Evolutionary conservation across 139 green algal species (phyloP), one percentile per base, ranked within the genome.

Genomic region (Mesotaenium endlicherianum): DNA sequence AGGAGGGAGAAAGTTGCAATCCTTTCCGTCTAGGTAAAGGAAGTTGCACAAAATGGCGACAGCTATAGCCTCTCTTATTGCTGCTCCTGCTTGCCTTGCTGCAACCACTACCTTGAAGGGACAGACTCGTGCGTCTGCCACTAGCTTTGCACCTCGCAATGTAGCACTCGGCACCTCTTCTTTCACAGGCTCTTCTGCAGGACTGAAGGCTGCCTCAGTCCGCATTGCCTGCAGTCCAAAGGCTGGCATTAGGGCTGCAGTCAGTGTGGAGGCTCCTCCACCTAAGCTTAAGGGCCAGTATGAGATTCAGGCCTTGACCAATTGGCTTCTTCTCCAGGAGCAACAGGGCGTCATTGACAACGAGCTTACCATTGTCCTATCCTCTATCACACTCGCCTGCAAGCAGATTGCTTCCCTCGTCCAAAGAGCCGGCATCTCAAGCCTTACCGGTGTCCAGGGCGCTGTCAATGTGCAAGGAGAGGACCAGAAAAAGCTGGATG

Each of bases 401-500:
- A 99, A 99, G 92, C 96, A 99, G 90, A 99, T 99, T 74, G 90
- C 93, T 2, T 95, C 91, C 70, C 90, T 98, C 39, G 96, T 99
- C 17, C 94, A 93, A 80, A 90, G 96, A 30, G 91, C 94, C 30
- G 94, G 94, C 75, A 96, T 99, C 83, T 94, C 92, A 79, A 97
- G 96, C 89, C 89, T 98, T 50, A 99, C 96, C 6, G 83, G 84
- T 39, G 42, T 88, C 20, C 72, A 84, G 49, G 81, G 79, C 60
- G 81, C 79, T 40, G 16, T 68, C 14, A 91, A 91, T 53, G 71
- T 84, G 16, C 78, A 87, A 91, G 96, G 96, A 16, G 96, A 99
- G 92, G 96, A 99, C 90, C 96, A 99, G 94, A 99, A 99, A 91
- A 99, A 99, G 93, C 94, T 99, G 86, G 96, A 99, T 81, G 95